Evolutionary conservation across 2,329 filamentous ascomycete genomes (phyloP).

Genomic region (Penicillium verrucosum): DNA sequence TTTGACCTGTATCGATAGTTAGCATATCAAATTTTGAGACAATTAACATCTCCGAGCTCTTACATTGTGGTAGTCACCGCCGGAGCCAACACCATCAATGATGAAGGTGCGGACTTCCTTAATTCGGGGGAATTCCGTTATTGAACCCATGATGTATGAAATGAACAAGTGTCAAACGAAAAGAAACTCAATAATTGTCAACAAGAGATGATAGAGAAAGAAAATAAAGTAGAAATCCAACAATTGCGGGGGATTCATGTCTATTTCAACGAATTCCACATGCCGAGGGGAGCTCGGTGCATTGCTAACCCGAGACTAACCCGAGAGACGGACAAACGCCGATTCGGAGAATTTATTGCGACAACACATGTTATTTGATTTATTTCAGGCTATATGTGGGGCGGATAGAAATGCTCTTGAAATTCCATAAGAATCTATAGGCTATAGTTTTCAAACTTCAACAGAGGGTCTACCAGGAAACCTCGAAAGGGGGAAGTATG

Average conservation of each 20-base stretch:
- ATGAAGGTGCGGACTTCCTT: conserved; percentile 47
- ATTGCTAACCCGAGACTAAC: conserved; percentile 32
- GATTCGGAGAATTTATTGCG: not conserved
- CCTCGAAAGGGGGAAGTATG: not conserved
- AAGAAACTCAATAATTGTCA: not conserved
- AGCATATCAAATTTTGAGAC: not conserved
- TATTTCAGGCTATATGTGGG: too few relatives aligned
- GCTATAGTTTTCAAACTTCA: not conserved
- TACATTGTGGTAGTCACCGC: conserved; percentile 79
- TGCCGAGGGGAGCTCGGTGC: conserved; percentile 25
- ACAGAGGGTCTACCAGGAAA: not conserved
- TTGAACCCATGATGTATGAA: conserved; percentile 30
- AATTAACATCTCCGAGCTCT: not conserved
- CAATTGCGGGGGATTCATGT: conserved; percentile 11
- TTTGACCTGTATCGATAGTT: conserved; percentile 34
- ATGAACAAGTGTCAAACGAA: not conserved
- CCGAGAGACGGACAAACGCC: conserved; percentile 21
- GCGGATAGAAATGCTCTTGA: not conserved
- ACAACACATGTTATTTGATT: not conserved
- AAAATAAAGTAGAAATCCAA: conserved; percentile 7
- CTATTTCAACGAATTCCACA: conserved; percentile 1
- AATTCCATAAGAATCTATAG: not conserved
- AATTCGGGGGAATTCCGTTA: conserved; percentile 41
- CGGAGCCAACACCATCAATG: conserved; percentile 47
- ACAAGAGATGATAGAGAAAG: not conserved